phyloP scores from a whole-genome alignment of 768 basidiomycete species.

The Cyclocybe aegerita region DNA sequence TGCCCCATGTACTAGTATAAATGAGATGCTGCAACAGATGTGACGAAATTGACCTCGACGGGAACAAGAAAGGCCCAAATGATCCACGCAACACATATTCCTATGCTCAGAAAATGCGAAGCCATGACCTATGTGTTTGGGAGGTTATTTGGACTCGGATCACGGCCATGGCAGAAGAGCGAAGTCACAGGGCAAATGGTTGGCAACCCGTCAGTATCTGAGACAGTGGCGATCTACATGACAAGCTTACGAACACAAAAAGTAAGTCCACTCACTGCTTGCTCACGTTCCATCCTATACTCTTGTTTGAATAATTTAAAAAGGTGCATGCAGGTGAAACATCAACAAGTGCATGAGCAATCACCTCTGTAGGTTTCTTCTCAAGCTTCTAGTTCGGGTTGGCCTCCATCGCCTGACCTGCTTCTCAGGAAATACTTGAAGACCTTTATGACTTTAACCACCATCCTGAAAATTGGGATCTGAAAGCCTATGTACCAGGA shows the following conservation, averaged over 20 bases:
- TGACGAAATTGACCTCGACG: constrained; percentile 11
- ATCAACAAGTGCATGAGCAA: constrained; percentile 15
- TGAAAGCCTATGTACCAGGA: neutral
- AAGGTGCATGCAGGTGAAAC: constrained; percentile 14
- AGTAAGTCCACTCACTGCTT: neutral
- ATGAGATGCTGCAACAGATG: constrained; percentile 7
- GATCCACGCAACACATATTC: constrained; percentile 18
- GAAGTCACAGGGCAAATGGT: neutral
- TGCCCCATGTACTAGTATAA: too few species aligned
- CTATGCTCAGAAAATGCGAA: constrained; percentile 35
- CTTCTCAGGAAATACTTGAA: constrained; percentile 6
- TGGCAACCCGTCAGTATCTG: constrained; percentile 16
- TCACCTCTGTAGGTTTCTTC: constrained; percentile 8
- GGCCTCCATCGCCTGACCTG: too few species aligned
- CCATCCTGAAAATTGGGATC: constrained; percentile 3
- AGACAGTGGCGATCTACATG: constrained; percentile 13
- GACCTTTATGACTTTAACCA: constrained; percentile 16
- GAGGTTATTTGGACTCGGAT: constrained; percentile 20
- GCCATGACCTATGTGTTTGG: constrained; percentile 29
- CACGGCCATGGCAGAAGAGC: constrained; percentile 25
- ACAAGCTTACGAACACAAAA: constrained; percentile 13
- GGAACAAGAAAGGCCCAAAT: neutral
- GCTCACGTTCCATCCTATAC: neutral
- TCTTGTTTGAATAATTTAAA: neutral
- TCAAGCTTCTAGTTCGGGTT: neutral